These are phyloP conservation scores for Mycena leptocephala DNA, from an alignment of 768 basidiomycete genomes.

Conservation along the genomic window DNA sequence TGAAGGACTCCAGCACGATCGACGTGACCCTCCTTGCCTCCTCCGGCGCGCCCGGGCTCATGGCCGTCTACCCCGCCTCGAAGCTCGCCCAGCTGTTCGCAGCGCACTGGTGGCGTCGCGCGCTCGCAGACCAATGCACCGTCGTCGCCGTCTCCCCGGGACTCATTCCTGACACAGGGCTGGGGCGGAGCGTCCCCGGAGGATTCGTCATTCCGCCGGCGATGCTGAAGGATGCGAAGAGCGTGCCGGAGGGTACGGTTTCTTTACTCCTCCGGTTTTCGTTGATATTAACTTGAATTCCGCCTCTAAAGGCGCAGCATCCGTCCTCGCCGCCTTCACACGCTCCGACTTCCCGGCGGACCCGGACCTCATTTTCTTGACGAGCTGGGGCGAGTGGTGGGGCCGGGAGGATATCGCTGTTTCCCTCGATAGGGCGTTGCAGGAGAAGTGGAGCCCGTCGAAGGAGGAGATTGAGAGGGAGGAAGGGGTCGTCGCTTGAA, in stretches of 20 bases:
- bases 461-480: slow-evolving; percentile 26
- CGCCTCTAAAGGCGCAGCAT: slow-evolving; percentile 20
- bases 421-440: slow-evolving; percentile 19
- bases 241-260: not conserved
- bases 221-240: slow-evolving; percentile 13
- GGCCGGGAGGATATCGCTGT: not conserved
- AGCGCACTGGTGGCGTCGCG: slow-evolving; percentile 34
- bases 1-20: slow-evolving; percentile 22
- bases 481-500: not conserved
- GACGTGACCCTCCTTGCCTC: too few species aligned
- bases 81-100: slow-evolving; percentile 25
- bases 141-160: slow-evolving; percentile 34
- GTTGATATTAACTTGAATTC: too few species aligned
- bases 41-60: not conserved
- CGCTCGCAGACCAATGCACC: not conserved
- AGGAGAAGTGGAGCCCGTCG: slow-evolving; percentile 21
- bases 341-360: slow-evolving; percentile 27
- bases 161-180: slow-evolving; percentile 21
- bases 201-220: not conserved
- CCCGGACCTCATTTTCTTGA: slow-evolving; percentile 27
- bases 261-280: not conserved
- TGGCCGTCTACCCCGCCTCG: not conserved
- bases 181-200: not conserved
- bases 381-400: slow-evolving; percentile 40
- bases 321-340: slow-evolving; percentile 20